A percentile compares a stretch with the other conserved stretches of the same genome.
phyloP scores from a whole-genome alignment of 495 filamentous ascomycete genomes.

The Neurospora intermedia region DNA sequence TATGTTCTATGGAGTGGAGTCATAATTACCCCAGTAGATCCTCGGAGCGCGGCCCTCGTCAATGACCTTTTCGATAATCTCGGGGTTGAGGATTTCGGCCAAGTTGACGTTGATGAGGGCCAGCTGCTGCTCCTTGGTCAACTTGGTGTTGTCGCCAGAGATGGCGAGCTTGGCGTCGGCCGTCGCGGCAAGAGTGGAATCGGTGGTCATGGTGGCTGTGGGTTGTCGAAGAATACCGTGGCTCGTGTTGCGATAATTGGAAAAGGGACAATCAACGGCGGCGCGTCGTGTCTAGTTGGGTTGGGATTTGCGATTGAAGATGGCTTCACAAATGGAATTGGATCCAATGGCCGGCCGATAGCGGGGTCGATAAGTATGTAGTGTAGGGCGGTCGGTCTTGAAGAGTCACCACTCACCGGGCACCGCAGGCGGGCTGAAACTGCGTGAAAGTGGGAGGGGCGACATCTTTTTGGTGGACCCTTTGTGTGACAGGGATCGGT shows the following conservation, averaged over 20 bases:
- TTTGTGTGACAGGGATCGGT: background rate
- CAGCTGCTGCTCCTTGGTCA: conserved; percentile 30
- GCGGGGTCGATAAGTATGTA: background rate
- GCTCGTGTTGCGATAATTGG: background rate
- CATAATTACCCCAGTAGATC: conserved; percentile 70
- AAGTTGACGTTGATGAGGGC: conserved; percentile 72
- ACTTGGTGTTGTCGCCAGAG: conserved; percentile 2
- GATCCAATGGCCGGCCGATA: background rate
- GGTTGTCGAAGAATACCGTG: background rate
- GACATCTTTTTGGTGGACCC: background rate
- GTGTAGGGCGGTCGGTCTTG: background rate
- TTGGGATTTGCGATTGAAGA: background rate
- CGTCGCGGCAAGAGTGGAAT: conserved; percentile 9
- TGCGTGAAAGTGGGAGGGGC: background rate
- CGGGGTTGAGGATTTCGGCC: conserved; percentile 72
- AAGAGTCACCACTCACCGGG: background rate
- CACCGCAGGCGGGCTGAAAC: too few relatives aligned
- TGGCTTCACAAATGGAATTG: background rate
- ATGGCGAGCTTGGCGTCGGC: conserved; percentile 9
- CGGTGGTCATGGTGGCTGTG: conserved; percentile 1
- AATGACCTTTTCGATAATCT: conserved; percentile 70
- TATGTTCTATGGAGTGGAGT: background rate
- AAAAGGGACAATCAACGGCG: background rate
- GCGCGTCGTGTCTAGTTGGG: background rate
- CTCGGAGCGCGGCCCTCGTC: conserved; percentile 58